These are phyloP conservation scores for Boletus rubescentipes DNA, from an alignment of 768 basidiomycete genomes.

Conservation along the genomic window DNA sequence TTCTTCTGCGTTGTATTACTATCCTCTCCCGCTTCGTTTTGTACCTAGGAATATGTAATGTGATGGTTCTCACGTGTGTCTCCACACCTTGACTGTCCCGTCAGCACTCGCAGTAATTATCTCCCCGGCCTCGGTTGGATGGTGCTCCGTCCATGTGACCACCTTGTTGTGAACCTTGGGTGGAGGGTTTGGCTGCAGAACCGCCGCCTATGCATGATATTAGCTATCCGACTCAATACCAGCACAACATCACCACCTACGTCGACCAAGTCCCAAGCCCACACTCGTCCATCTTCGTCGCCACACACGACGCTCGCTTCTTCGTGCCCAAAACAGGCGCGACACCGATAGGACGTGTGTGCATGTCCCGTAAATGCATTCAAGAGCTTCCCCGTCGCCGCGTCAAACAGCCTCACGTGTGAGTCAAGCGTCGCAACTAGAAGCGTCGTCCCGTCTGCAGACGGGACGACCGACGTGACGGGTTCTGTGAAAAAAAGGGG, in stretches of 20 bases:
- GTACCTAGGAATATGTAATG: neutral
- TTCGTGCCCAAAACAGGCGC: constrained; percentile 77
- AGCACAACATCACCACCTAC: constrained; percentile 42
- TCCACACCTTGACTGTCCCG: constrained; percentile 91
- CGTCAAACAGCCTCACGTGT: constrained; percentile 84
- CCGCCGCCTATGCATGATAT: constrained; percentile 54
- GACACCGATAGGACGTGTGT: constrained; percentile 73
- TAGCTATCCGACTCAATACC: neutral
- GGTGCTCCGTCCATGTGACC: constrained; percentile 90
- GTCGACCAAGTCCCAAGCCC: constrained; percentile 93
- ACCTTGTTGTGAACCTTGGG: constrained; percentile 78
- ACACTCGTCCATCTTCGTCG: constrained; percentile 86
- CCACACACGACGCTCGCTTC: constrained; percentile 84
- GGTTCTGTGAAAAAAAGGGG: constrained; percentile 55
- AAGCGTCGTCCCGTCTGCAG: constrained; percentile 76
- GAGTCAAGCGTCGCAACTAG: constrained; percentile 85
- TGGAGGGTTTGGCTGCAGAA: constrained; percentile 70
- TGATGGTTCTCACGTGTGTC: constrained; percentile 36
- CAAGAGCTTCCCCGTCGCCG: constrained; percentile 74
- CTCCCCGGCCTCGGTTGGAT: constrained; percentile 78
- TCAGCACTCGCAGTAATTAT: constrained; percentile 90
- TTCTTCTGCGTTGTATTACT: constrained; percentile 22
- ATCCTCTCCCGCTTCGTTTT: neutral
- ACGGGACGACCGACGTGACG: constrained; percentile 79
- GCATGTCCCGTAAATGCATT: constrained; percentile 82